Base-by-base conservation (phyloP, 331 rosid genomes). In the Prunus yedoensis region DNA sequence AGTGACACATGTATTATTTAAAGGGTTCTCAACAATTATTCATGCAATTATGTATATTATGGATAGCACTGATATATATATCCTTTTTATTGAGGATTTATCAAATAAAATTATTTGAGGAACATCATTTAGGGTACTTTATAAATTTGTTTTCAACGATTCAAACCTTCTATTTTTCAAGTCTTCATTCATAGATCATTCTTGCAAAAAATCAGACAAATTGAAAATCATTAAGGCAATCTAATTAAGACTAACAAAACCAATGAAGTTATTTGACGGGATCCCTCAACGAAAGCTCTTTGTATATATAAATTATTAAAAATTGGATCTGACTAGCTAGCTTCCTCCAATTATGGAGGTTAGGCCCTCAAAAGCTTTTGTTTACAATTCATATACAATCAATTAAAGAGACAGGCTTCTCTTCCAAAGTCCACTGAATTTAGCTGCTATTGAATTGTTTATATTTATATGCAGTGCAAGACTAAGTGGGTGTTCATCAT, bases 311-410 rank as follows among this genome's bases (percentile, higher is more conserved):
- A 59, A 43, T 58, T 20, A 59, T 59, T 43, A 45, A 17, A 43
- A 59, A 5, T 16, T 43, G 59, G 72, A 75, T 63, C 20, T n/a
- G 67, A 61, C 30, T 2, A 10, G 30, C 58, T 10, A 46, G 38
- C 50, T 46, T 18, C 46, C 52, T 56, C 51, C 79, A 68, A 74
- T 68, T 30, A 60, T 74, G 57, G 67, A 73, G 79, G 71, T 13
- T 43, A 27, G 70, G 74, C 71, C 3, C 50, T 25, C 17, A 59
- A 4, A 69, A 63, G 64, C 23, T 74, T 50, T 46, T 68, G 71
- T 50, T 23, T 68, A 73, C 38, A 8, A 54, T 50, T 30, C 56
- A 41, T 10, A 50, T 10, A 38, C 20, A 38, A 46, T 45, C 28
- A 47, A 20, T 45, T 16, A 47, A 20, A 58, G 56, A 46, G 46